A percentile compares a stretch with the other conserved stretches of the same genome.
Conservation (phyloP, 2,329 filamentous ascomycete species). For the Fusarium verrucosum region DNA sequence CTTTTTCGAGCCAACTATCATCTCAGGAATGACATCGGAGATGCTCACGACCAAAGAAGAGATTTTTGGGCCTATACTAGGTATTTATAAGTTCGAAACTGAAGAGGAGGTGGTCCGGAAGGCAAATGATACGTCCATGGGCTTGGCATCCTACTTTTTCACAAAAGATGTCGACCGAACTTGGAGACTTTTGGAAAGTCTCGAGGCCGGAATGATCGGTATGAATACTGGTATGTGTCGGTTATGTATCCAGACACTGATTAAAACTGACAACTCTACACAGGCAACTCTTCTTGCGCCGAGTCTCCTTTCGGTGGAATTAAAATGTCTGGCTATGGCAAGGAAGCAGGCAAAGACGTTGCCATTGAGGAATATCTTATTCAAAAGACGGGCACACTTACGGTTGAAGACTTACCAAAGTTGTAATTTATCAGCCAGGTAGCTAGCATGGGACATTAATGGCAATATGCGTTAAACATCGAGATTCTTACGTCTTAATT, state of each 20-base stretch:
- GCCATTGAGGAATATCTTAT: slow-evolving; percentile 55
- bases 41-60: slow-evolving; percentile 28
- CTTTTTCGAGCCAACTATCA: slow-evolving; percentile 27
- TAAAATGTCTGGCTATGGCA: slow-evolving; percentile 26
- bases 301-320: slow-evolving; percentile 50
- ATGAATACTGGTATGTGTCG: background rate
- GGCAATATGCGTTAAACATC: background rate
- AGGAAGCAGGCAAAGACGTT: slow-evolving; percentile 53
- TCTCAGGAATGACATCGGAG: slow-evolving; percentile 1
- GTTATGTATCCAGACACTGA: fast-evolving
- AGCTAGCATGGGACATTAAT: background rate
- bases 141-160: slow-evolving; percentile 25
- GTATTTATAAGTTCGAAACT: slow-evolving; percentile 18
- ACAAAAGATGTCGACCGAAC: slow-evolving; percentile 23
- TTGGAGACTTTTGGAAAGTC: slow-evolving; percentile 21
- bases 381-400: slow-evolving; percentile 48
- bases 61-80: slow-evolving; percentile 25
- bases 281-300: slow-evolving; percentile 44
- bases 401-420: background rate
- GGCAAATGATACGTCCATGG: slow-evolving; percentile 24
- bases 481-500: too few species aligned
- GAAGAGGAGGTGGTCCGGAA: slow-evolving; percentile 23
- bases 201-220: slow-evolving; percentile 35
- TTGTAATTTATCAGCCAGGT: background rate
- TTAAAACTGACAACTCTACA: fast-evolving